A percentile compares a stretch with the other conserved stretches of the same genome.
Conservation (phyloP, 108 stramenopile genomes). For the Cyclotella atomus region DNA sequence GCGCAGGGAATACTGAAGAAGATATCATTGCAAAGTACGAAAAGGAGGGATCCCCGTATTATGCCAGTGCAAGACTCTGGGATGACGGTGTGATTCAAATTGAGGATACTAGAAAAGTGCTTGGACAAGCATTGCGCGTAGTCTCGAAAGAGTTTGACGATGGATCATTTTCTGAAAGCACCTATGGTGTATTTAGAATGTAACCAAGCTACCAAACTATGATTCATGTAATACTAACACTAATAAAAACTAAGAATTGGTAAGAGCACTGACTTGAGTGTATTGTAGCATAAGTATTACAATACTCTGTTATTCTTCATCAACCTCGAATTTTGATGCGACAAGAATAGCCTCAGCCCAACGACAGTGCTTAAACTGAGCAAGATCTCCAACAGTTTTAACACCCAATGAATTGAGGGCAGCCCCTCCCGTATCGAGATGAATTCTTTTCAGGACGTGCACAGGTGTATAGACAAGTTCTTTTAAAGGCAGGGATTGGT, state of each 20-base stretch:
- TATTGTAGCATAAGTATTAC: not conserved
- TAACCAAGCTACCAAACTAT: constrained; percentile 3
- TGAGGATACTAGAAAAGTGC: constrained; percentile 86
- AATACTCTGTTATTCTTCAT: not conserved
- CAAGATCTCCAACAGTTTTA: constrained; percentile 2
- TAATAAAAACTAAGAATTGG: not conserved
- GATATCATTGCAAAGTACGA: constrained; percentile 83
- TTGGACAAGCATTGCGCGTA: constrained; percentile 84
- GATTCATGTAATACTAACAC: not conserved
- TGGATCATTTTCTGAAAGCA: constrained; percentile 13
- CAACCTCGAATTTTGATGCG: not conserved
- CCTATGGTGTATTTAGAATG: constrained; percentile 58
- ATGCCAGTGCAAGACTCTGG: constrained; percentile 93
- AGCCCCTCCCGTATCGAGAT: not conserved
- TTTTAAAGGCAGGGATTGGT: not conserved
- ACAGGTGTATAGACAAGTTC: not conserved
- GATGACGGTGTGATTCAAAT: constrained; percentile 98
- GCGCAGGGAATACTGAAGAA: constrained; percentile 62
- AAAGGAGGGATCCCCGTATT: constrained; percentile 88
- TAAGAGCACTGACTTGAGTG: not conserved
- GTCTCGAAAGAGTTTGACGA: constrained; percentile 60
- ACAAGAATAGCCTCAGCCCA: constrained; percentile 4
- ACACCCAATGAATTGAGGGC: constrained; percentile 4
- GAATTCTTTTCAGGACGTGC: not conserved
- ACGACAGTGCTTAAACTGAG: constrained; percentile 5